phyloP scores from a whole-genome alignment of 2,329 filamentous ascomycete genomes.

The Bisporella sp. region DNA sequence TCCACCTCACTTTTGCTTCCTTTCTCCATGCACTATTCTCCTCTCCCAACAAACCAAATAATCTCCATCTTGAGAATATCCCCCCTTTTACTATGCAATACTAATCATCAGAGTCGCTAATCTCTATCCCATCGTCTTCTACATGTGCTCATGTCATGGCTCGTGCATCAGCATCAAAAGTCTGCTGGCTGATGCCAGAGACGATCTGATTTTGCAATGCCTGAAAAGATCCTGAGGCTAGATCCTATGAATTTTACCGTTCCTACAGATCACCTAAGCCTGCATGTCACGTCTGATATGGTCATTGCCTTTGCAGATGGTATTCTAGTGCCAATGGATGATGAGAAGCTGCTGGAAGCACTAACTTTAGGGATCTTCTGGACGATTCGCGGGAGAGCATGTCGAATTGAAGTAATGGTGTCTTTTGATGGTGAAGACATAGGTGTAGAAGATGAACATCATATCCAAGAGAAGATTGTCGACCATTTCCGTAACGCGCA shows the following conservation, averaged over 20 bases:
- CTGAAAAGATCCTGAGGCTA: slow-evolving; percentile 9
- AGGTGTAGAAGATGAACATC: not conserved
- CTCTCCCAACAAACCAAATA: not conserved
- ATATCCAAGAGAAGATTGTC: slow-evolving; percentile 12
- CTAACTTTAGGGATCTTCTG: slow-evolving; percentile 20
- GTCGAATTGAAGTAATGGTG: slow-evolving; percentile 14
- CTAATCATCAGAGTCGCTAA: not conserved
- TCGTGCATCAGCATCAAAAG: not conserved
- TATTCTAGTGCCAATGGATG: not conserved
- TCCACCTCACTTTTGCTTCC: not conserved
- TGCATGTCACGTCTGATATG: slow-evolving; percentile 8
- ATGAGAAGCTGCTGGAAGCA: slow-evolving; percentile 4
- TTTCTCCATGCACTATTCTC: not conserved
- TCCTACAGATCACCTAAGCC: slow-evolving; percentile 8
- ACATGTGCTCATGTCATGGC: not conserved
- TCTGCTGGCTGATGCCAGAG: not conserved
- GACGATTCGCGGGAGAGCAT: slow-evolving; percentile 15
- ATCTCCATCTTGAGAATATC: not conserved
- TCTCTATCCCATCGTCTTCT: too few relatives aligned
- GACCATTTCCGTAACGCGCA: slow-evolving; percentile 14
- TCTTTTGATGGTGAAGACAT: slow-evolving; percentile 12
- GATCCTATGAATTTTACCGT: slow-evolving; percentile 10
- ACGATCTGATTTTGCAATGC: slow-evolving; percentile 13
- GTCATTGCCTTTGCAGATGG: slow-evolving; percentile 4
- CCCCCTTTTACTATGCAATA: not conserved